A percentile compares a stretch with the other conserved stretches of the same genome.
Evolutionary conservation across 345 rosid species (phyloP).

Genomic region (Euphorbia pulcherrima): DNA sequence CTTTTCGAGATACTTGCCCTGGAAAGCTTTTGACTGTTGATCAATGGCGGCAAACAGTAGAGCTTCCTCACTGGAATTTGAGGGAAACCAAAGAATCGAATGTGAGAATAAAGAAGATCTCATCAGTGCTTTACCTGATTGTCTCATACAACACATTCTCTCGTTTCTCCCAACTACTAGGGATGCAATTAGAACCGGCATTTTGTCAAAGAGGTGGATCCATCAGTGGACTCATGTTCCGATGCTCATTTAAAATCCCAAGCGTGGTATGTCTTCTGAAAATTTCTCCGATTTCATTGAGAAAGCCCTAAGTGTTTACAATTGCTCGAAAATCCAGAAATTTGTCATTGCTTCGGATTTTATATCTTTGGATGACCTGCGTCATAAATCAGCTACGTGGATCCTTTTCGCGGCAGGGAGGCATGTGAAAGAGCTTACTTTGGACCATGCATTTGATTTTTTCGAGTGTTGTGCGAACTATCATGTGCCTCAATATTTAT

Average conservation of each 20-base stretch:
- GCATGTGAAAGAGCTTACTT: background rate
- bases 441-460: background rate
- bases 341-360: background rate
- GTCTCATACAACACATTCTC: background rate
- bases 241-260: background rate
- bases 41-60: background rate
- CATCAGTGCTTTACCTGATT: constrained; percentile 1
- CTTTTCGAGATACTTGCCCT: background rate
- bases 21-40: background rate
- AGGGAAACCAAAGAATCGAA: background rate
- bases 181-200: background rate
- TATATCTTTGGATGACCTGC: background rate
- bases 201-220: background rate
- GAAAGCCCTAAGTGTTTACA: background rate
- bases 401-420: background rate
- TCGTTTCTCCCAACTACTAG: background rate
- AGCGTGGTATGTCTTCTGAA: background rate
- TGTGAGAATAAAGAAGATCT: background rate
- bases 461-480: too few species aligned
- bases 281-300: background rate
- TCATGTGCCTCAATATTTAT: background rate
- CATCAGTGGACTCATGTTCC: background rate
- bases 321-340: background rate
- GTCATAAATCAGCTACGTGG: background rate
- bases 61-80: background rate